Evolutionary conservation across 257 asterid species (phyloP), one percentile per base, ranked within the genome.

Genomic region (Echites panduratus): DNA sequence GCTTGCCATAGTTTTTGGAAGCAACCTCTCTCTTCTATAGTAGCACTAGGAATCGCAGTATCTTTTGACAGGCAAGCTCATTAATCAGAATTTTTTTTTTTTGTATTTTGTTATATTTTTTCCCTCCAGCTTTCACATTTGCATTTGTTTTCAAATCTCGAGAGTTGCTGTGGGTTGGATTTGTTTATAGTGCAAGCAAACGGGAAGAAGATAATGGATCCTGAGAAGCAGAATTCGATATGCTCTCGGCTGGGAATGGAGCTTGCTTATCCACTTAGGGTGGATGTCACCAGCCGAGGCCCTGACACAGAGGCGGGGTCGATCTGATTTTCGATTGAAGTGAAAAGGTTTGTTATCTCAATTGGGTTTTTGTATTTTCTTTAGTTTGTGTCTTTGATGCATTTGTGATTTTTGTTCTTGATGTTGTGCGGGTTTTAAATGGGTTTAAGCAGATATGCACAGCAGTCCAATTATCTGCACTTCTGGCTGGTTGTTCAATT

Each of bases 221-320:
- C 70, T 0, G 74, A 81, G 17, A 86, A 86, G 76, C 83, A 78
- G 77, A 77, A 74, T 19, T 72, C 87, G 1, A 76, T 90, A 0
- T 82, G 85, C 82, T 82, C 92, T 73, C 80, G 90, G 9, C 70
- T 90, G 71, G 70, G 70, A 68, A 83, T 81, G 88, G 94, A 87
- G 82, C 86, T 90, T 47, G 48, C 74, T 73, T 77, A 77, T 40
- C 97, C 97, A 14, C 84, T 90, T 24, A 73, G 88, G 56, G 88
- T 90, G 11, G 89, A 82, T 8, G 81, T 90, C 2, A 73, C 81
- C 0, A 89, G 81, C 87, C 82, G 86, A 6, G 97, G 96, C 6
- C 96, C 96, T 0, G 97, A 87, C 29, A 85, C 92, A 0, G 97
- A 90, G 83, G n/a, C n/a, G n/a, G n/a, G n/a, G n/a, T n/a, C n/a